Evolutionary conservation across 352 stramenopile genomes (phyloP).

Genomic region (Halophytophthora polymorphica): DNA sequence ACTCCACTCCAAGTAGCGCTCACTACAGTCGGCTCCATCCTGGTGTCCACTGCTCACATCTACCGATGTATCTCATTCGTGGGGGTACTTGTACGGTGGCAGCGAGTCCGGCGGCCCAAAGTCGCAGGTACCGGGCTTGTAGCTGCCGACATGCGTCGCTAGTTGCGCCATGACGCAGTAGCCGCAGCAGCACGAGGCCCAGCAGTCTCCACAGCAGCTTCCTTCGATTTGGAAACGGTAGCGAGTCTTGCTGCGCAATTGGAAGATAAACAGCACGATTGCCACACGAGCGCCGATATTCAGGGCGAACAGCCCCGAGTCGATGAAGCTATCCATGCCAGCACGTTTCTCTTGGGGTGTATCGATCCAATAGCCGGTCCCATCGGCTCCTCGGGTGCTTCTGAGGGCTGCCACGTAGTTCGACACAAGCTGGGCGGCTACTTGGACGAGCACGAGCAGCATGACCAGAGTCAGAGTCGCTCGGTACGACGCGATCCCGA

Average conservation of each 20-base stretch:
- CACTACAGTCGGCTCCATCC: no score
- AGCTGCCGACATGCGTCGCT: constrained; percentile 31
- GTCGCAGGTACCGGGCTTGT: constrained; percentile 25
- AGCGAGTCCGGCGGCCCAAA: constrained; percentile 26
- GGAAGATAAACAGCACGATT: constrained; percentile 1
- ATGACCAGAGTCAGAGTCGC: constrained; percentile 5
- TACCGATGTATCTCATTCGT: no score
- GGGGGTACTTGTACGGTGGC: constrained; percentile 8
- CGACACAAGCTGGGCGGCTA: background rate
- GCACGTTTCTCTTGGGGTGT: no score
- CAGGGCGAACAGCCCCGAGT: no score
- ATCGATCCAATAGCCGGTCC: no score
- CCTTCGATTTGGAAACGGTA: constrained; percentile 25
- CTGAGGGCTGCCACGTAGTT: no score
- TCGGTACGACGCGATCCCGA: constrained; percentile 1
- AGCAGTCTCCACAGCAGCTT: constrained; percentile 12
- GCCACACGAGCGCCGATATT: no score
- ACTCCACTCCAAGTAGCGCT: no score
- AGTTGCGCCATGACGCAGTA: constrained; percentile 31
- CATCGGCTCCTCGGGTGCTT: no score
- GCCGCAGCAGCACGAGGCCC: constrained; percentile 18
- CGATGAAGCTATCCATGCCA: no score
- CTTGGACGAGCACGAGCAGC: constrained; percentile 1
- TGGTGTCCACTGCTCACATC: no score
- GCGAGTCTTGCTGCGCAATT: constrained; percentile 20